Evolutionary conservation across 2,329 filamentous ascomycete genomes (phyloP).

Genomic region (Colletotrichum viniferum): DNA sequence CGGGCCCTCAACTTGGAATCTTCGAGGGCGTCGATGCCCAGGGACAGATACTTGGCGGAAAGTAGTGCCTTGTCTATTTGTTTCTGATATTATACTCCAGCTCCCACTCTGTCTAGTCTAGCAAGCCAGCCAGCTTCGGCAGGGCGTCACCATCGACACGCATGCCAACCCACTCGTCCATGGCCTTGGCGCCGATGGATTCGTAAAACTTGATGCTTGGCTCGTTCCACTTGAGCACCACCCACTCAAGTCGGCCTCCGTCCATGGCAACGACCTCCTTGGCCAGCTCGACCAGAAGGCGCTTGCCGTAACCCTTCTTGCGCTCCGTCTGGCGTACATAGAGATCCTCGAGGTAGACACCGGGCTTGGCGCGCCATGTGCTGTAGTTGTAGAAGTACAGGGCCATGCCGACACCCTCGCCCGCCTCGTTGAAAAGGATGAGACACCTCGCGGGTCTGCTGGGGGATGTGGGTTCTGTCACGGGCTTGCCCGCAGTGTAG

Average conservation of each 20-base stretch:
- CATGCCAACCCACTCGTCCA: conserved; percentile 78
- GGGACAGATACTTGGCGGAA: conserved; percentile 21
- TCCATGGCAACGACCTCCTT: conserved; percentile 74
- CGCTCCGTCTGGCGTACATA: conserved; percentile 76
- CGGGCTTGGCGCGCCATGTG: conserved; percentile 86
- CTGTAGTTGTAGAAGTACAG: conserved; percentile 96
- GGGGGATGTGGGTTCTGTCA: conserved; percentile 59
- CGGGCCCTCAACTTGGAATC: conserved; percentile 42
- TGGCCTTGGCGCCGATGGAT: conserved; percentile 67
- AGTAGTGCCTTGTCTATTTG: background rate
- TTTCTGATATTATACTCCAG: background rate
- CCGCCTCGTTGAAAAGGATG: conserved; percentile 60
- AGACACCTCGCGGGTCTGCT: conserved; percentile 76
- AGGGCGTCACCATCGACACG: conserved; percentile 72
- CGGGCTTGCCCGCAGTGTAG: conserved; percentile 33
- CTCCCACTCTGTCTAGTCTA: conserved; percentile 29
- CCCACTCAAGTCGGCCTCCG: conserved; percentile 85
- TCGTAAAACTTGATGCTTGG: conserved; percentile 89
- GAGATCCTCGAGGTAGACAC: conserved; percentile 94
- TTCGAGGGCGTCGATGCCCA: conserved; percentile 49
- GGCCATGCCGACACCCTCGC: conserved; percentile 73
- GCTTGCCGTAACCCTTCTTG: conserved; percentile 79
- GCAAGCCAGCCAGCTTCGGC: conserved; percentile 59
- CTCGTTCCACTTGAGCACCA: conserved; percentile 91
- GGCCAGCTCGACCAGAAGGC: conserved; percentile 77